Evolutionary conservation across 192 early-diverging fungal species (phyloP).

Genomic region (Umbelopsis vinacea): DNA sequence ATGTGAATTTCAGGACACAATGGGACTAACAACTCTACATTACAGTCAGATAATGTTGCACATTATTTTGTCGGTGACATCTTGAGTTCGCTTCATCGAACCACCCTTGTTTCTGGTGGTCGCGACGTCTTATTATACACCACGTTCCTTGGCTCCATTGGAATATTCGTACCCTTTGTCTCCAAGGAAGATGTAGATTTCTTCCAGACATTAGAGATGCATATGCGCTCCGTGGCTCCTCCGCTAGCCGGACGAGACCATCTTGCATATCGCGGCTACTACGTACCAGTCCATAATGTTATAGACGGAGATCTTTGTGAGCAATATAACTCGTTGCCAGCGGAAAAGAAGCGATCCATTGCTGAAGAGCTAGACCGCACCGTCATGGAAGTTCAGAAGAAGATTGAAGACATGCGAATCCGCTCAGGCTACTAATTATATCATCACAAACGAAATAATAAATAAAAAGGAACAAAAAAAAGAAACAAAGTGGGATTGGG

Average conservation of each 20-base stretch:
- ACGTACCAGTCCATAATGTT: constrained; percentile 73
- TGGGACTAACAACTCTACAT: constrained; percentile 16
- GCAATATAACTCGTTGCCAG: constrained; percentile 72
- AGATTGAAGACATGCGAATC: constrained; percentile 90
- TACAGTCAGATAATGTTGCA: constrained; percentile 64
- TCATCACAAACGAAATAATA: background rate
- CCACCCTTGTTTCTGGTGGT: constrained; percentile 80
- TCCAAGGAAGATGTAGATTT: constrained; percentile 92
- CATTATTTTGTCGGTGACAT: constrained; percentile 91
- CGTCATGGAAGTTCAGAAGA: constrained; percentile 84
- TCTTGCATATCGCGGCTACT: constrained; percentile 77
- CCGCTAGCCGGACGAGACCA: constrained; percentile 91
- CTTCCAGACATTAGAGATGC: constrained; percentile 90
- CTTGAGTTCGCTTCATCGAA: constrained; percentile 77
- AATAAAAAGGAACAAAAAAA: background rate
- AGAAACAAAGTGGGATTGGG: no score
- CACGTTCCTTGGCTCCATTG: constrained; percentile 83
- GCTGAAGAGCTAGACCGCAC: constrained; percentile 89
- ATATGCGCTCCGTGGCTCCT: constrained; percentile 75
- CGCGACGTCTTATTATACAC: constrained; percentile 91
- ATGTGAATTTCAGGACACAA: constrained; percentile 1
- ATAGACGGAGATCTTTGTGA: constrained; percentile 97
- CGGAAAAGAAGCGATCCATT: constrained; percentile 75
- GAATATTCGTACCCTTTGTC: constrained; percentile 84
- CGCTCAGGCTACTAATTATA: constrained; percentile 45